Evolutionary conservation across 768 basidiomycete genomes (phyloP).

Genomic region (Termitomyces sp.): DNA sequence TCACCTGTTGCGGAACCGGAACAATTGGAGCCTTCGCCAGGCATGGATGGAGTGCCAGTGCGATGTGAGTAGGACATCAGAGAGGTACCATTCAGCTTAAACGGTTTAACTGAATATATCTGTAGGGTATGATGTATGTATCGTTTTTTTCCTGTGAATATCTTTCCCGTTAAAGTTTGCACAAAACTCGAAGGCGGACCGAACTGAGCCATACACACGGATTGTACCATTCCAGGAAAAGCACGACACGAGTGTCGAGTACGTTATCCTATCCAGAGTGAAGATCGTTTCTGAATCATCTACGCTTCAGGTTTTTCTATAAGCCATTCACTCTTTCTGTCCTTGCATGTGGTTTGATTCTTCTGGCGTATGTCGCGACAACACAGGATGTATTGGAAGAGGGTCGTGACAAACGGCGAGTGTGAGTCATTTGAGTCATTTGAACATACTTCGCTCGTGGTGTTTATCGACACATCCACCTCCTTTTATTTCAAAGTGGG

Average conservation of each 20-base stretch:
- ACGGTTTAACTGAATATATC: conserved; percentile 11
- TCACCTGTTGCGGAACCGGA: conserved; percentile 45
- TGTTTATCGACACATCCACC: not conserved
- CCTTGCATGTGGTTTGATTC: conserved; percentile 56
- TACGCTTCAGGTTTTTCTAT: conserved; percentile 69
- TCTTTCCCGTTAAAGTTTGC: conserved; percentile 14
- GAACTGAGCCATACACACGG: conserved; percentile 77
- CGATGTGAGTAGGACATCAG: conserved; percentile 57
- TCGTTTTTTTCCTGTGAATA: conserved; percentile 12
- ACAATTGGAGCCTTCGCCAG: conserved; percentile 67
- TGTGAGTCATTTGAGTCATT: conserved; percentile 60
- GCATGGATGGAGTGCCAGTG: conserved; percentile 69
- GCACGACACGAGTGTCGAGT: conserved; percentile 82
- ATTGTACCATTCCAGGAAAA: conserved; percentile 82
- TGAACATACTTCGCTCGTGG: conserved; percentile 1
- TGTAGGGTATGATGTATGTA: conserved; percentile 84
- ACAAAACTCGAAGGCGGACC: conserved; percentile 55
- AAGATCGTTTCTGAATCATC: conserved; percentile 10
- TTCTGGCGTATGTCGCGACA: conserved; percentile 78
- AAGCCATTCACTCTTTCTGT: conserved; percentile 78
- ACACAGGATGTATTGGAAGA: conserved; percentile 82
- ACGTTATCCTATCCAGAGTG: conserved; percentile 20
- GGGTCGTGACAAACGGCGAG: conserved; percentile 72
- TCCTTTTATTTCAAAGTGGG: conserved; percentile 42
- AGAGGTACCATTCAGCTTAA: conserved; percentile 1